phyloP scores from a whole-genome alignment of 2,329 filamentous ascomycete genomes.

The Cryphonectria naterciae region DNA sequence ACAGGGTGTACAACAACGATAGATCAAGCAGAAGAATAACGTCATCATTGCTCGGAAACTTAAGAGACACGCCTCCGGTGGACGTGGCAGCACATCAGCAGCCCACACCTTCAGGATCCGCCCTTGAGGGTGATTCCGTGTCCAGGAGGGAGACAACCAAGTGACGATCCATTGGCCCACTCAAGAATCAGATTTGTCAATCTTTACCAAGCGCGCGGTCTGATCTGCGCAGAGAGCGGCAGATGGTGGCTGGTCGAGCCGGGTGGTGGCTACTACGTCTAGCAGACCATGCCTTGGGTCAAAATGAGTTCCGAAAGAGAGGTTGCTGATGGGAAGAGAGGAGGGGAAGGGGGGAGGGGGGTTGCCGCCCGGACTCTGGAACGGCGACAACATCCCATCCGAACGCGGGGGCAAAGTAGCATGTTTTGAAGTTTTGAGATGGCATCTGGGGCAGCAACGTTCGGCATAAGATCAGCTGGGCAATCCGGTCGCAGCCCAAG shows the following conservation, averaged over 20 bases:
- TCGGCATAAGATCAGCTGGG: slow-evolving; percentile 51
- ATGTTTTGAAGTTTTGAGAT: slow-evolving; percentile 35
- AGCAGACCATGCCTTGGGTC: not conserved
- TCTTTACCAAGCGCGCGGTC: slow-evolving; percentile 27
- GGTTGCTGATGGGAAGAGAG: not conserved
- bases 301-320: not conserved
- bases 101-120: slow-evolving; percentile 15
- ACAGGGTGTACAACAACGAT: not conserved
- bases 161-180: slow-evolving; percentile 25
- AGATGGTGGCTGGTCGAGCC: not conserved
- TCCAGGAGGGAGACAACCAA: slow-evolving; percentile 20
- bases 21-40: not conserved
- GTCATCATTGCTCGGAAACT: slow-evolving; percentile 6
- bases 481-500: slow-evolving; percentile 52
- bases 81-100: slow-evolving; percentile 33
- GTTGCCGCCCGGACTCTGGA: slow-evolving; percentile 31
- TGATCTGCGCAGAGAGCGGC: slow-evolving; percentile 22
- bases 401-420: slow-evolving; percentile 28
- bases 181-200: slow-evolving; percentile 32
- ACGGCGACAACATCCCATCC: slow-evolving; percentile 31
- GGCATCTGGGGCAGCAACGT: slow-evolving; percentile 36
- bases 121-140: slow-evolving; percentile 9
- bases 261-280: not conserved
- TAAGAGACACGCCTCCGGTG: not conserved
- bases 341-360: no score